Evolutionary conservation across 2,329 filamentous ascomycete species (phyloP), one percentile per base, ranked within the genome.

Genomic region (Neoascochyta sp.): DNA sequence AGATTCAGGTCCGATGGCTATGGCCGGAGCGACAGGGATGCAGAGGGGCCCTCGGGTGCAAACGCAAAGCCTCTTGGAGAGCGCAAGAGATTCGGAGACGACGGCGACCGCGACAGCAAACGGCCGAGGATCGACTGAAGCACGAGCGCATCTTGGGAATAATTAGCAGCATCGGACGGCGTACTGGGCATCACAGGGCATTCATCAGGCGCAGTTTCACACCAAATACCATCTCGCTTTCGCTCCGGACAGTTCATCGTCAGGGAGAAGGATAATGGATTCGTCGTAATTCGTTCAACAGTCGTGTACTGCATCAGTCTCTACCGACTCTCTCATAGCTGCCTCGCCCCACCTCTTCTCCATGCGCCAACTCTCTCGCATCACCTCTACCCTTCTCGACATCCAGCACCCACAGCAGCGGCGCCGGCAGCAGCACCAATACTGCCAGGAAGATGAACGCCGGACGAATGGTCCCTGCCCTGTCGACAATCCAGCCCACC

Each of bases 361-460:
- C 23, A 13, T 42, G 42, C 11, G 47, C 58, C 49, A 62, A 41
- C 3, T 22, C 31, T 25, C 37, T 34, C 14, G 57, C 60, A 35
- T 67, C 62, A 12, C 50, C 56, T 27, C 57, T 56, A 3, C 65
- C 66, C 36, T 50, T 61, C 29, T 89, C 82, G 5, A 90, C 83
- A 62, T 95, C 75, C 26, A 96, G 78, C 36, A 82, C 75, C 61
- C 81, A 85, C 48, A 95, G 80, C 33, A 95, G 64, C 1, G 86
- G 86, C 7, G 84, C 76, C 1, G 90, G 88, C 3, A 90, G 60
- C 7, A 83, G 75, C 3, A 95, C 86, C 29, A 95, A 63, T 3
- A 78, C 71, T 0, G 85, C 86, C 29, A 96, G 66, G 58, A 95
- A 95, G 65, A 82, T 82, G 62, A 96, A 95, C 1, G 88, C 87